phyloP scores from a whole-genome alignment of 1,284 basidiomycete species.

The Leccinum subrobustum region DNA sequence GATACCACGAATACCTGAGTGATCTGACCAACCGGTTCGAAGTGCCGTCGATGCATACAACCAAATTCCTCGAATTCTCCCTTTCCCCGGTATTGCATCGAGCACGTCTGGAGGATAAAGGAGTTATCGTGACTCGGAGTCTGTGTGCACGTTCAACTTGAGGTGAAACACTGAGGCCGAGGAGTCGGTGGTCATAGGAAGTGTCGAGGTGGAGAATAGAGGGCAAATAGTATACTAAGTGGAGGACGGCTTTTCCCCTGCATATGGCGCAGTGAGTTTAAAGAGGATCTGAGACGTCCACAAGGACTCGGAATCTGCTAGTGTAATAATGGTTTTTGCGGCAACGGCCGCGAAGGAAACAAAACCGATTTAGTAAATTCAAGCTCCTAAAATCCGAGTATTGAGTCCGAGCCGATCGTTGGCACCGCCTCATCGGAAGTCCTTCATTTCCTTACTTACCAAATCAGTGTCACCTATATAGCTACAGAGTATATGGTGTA shows the following conservation, averaged over 20 bases:
- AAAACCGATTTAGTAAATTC: not conserved
- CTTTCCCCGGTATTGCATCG: conserved; percentile 12
- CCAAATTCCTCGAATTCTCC: conserved; percentile 23
- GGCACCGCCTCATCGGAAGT: too few species aligned
- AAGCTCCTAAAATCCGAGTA: conserved; percentile 23
- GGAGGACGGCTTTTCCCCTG: not conserved
- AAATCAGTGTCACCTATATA: too few species aligned
- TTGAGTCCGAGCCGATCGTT: too few species aligned
- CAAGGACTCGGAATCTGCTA: not conserved
- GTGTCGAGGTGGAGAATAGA: not conserved
- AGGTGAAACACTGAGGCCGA: not conserved
- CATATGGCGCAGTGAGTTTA: not conserved
- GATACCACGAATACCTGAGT: conserved; percentile 1
- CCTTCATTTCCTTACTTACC: too few species aligned
- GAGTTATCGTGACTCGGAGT: not conserved
- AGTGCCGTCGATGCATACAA: conserved; percentile 10
- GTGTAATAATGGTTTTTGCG: not conserved
- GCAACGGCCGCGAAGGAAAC: not conserved
- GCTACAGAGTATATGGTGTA: too few species aligned
- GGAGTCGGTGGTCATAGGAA: not conserved
- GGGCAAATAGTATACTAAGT: not conserved
- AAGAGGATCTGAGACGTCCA: not conserved
- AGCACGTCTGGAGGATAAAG: conserved; percentile 7
- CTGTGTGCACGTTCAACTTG: not conserved
- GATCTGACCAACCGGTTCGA: conserved; percentile 26